Evolutionary conservation across 2,329 filamentous ascomycete species (phyloP), one percentile per base, ranked within the genome.

Genomic region (Thielaviopsis musarum): DNA sequence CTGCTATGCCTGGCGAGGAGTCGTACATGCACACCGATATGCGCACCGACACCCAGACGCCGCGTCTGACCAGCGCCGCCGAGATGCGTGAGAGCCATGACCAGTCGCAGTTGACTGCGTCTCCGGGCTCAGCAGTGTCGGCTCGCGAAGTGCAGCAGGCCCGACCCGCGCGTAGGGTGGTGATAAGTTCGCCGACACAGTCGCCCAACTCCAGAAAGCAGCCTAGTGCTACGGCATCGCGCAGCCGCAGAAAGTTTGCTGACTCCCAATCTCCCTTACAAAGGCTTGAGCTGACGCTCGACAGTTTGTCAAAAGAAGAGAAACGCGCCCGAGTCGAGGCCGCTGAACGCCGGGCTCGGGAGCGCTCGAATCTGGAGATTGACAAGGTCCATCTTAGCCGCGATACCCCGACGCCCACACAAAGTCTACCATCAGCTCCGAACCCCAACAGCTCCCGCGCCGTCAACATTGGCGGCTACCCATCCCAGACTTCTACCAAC

Each of bases 231-330:
- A 56, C 60, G n/a, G 52, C 59, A 34, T 49, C 60, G 22, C 60
- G 60, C 13, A 59, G 54, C 51, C 54, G 54, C 26, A 62, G 60
- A 62, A 62, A 77, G 73, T 83, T 87, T 72, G 87, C 91, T 67
- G 79, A 85, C 60, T 86, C 94, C 69, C 83, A 87, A 66, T 97
- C 91, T 63, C 93, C 94, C 57, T 78, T 98, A 57, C 91, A 98
- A 71, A 93, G 85, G 74, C 80, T 98, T 65, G 91, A 98, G 74
- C 82, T 88, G 67, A 93, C 88, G 66, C 79, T 97, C 67, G 87
- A 86, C 70, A 90, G 87, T 72, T 91, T 96, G 70, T 95, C 87
- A 70, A 97, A 96, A 70, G 91, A 96, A 72, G 91, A 96, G 71
- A 94, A 95, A 70, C 81, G 91, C 64, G 89, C 90, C 9, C 80